Evolutionary conservation across 1,284 basidiomycete species (phyloP).

Genomic region (Porodaedalea pini): DNA sequence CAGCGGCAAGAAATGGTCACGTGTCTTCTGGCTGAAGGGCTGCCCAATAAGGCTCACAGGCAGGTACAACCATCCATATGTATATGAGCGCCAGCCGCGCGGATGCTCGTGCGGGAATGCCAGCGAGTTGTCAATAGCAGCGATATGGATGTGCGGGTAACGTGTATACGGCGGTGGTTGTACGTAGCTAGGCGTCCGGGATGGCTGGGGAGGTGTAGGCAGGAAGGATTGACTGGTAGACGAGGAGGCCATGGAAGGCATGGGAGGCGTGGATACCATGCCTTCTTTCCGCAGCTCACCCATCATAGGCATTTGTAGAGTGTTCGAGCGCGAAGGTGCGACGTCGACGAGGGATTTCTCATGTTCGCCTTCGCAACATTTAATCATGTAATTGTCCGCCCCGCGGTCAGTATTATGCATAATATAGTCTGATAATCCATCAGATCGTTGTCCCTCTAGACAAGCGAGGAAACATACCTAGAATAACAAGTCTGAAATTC

Average conservation of each 20-base stretch:
- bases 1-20: constrained; percentile 78
- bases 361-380: constrained; percentile 74
- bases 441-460: neutral
- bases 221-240: constrained; percentile 8
- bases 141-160: constrained; percentile 65
- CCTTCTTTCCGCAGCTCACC: constrained; percentile 50
- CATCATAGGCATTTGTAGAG: constrained; percentile 66
- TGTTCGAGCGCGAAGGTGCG: constrained; percentile 65
- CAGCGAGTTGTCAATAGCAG: constrained; percentile 90
- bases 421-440: constrained; percentile 58
- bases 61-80: constrained; percentile 89
- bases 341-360: constrained; percentile 72
- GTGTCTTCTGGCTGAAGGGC: constrained; percentile 80
- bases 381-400: constrained; percentile 87
- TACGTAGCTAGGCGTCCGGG: neutral
- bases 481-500: constrained; percentile 64
- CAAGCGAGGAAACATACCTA: constrained; percentile 45
- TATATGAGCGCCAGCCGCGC: constrained; percentile 85
- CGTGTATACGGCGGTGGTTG: constrained; percentile 29
- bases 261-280: constrained; percentile 38
- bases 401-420: constrained; percentile 87
- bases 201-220: constrained; percentile 4
- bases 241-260: constrained; percentile 31
- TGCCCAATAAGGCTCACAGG: constrained; percentile 82
- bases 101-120: constrained; percentile 90